phyloP scores from a whole-genome alignment of 257 asterid genomes.

The Solanum bukasovii region DNA sequence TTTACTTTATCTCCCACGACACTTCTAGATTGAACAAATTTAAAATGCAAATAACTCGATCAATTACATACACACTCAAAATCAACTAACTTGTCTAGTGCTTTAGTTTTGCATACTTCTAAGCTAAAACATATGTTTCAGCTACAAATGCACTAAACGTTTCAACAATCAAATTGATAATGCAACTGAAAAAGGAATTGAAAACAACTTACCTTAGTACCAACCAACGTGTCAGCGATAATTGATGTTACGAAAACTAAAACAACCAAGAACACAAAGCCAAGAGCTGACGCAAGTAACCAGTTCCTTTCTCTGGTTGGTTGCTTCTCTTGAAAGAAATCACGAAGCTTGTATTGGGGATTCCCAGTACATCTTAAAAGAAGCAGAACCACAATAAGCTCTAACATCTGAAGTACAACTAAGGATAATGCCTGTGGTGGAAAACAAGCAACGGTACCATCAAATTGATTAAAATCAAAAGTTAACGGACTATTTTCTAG shows the following conservation, averaged over 20 bases:
- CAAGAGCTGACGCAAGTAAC: constrained; percentile 47
- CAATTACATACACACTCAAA: not conserved
- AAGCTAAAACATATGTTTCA: not conserved
- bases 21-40: not conserved
- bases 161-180: not conserved
- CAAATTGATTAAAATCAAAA: not conserved
- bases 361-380: constrained; percentile 43
- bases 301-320: constrained; percentile 40
- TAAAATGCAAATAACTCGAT: not conserved
- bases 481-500: not conserved
- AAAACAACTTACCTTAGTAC: constrained; percentile 35
- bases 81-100: not conserved
- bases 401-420: constrained; percentile 44
- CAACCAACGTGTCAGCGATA: constrained; percentile 33
- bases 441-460: not conserved
- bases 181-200: not conserved
- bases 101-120: not conserved
- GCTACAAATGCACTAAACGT: not conserved
- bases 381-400: constrained; percentile 46
- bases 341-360: constrained; percentile 39
- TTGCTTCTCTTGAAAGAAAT: constrained; percentile 34
- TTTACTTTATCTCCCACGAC: not conserved
- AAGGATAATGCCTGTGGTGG: constrained; percentile 43
- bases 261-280: constrained; percentile 46
- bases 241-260: constrained; percentile 48